A percentile compares a stretch with the other conserved stretches of the same genome.
Evolutionary conservation across 345 rosid species (phyloP).

Genomic region (Trapa bicornis): DNA sequence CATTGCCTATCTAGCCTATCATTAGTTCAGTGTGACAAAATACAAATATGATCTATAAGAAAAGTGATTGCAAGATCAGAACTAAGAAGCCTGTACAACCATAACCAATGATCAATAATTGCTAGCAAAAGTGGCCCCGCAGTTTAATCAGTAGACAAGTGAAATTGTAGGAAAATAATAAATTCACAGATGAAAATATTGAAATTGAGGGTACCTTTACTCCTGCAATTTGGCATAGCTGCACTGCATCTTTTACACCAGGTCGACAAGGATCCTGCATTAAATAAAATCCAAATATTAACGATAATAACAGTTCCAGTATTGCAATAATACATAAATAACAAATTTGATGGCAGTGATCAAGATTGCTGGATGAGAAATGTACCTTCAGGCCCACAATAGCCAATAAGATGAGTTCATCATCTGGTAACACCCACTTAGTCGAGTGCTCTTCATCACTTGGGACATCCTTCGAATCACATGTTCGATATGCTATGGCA

Average conservation of each 20-base stretch:
- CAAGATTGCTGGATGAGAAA: not conserved
- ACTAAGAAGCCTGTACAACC: no score
- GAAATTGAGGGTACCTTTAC: conserved; percentile 47
- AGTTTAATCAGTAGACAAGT: not conserved
- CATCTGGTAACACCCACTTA: conserved; percentile 72
- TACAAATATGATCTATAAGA: not conserved
- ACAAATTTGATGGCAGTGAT: not conserved
- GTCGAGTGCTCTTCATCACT: conserved; percentile 48
- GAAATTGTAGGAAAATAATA: not conserved
- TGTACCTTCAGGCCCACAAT: conserved; percentile 84
- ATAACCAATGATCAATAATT: not conserved
- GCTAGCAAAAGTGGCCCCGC: not conserved
- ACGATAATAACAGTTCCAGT: no score
- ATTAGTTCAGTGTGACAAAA: not conserved
- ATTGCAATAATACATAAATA: not conserved
- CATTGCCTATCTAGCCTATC: not conserved
- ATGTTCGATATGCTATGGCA: conserved; percentile 69
- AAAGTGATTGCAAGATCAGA: no score
- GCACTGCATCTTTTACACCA: conserved; percentile 64
- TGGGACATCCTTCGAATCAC: conserved; percentile 56
- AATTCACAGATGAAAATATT: not conserved
- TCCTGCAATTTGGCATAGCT: conserved; percentile 67
- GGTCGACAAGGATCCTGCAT: conserved; percentile 94
- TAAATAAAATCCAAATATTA: not conserved
- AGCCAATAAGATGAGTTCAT: conserved; percentile 79